Evolutionary conservation across 768 basidiomycete genomes (phyloP).

Genomic region (Epithele typhae): DNA sequence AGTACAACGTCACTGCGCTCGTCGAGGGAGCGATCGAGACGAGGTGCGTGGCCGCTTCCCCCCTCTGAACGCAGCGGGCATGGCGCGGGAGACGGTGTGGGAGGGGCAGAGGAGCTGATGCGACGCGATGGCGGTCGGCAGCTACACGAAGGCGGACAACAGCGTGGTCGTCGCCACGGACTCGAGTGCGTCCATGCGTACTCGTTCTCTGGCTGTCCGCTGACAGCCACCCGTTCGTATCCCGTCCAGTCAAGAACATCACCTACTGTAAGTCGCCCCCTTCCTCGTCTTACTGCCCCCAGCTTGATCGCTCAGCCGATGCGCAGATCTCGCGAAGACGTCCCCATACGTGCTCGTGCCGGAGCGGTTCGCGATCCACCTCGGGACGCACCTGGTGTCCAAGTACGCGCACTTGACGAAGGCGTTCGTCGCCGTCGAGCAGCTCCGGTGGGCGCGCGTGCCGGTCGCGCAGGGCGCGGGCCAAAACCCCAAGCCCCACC

Average conservation of each 20-base stretch:
- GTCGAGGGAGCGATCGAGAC: constrained; percentile 81
- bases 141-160: constrained; percentile 90
- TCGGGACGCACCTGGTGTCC: constrained; percentile 77
- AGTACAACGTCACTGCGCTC: constrained; percentile 78
- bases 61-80: too few species aligned
- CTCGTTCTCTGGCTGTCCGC: neutral
- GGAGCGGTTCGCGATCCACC: constrained; percentile 83
- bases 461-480: constrained; percentile 29
- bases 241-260: constrained; percentile 35
- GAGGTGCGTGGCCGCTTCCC: constrained; percentile 43
- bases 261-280: constrained; percentile 26
- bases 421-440: constrained; percentile 66
- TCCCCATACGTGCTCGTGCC: constrained; percentile 84
- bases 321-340: constrained; percentile 75
- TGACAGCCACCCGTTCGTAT: constrained; percentile 1
- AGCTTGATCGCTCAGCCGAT: neutral
- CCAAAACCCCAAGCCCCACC: constrained; percentile 46
- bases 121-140: too few species aligned
- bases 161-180: constrained; percentile 87
- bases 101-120: too few species aligned
- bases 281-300: too few species aligned
- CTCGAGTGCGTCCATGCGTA: constrained; percentile 53
- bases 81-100: too few species aligned
- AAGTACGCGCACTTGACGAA: constrained; percentile 76
- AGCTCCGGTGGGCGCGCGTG: constrained; percentile 84